Conservation (phyloP, 2,329 filamentous ascomycete genomes). For the Fusarium ramigenum region DNA sequence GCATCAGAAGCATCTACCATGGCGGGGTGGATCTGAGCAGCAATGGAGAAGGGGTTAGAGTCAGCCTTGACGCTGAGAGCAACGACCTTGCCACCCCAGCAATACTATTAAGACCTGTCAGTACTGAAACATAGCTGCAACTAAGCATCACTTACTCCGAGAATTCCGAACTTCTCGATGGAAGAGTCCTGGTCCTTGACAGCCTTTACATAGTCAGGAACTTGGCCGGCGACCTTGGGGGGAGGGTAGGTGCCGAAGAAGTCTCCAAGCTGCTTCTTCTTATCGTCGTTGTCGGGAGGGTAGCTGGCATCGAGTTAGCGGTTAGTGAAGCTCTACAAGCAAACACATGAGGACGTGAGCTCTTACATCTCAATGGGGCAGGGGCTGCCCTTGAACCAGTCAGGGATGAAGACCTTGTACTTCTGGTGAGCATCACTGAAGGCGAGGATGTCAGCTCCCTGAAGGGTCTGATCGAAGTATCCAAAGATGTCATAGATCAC, state of each 20-base stretch:
- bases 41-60: conserved; percentile 65
- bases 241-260: conserved; percentile 67
- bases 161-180: conserved; percentile 67
- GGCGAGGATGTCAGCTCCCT: conserved; percentile 74
- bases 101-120: conserved; percentile 55
- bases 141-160: conserved; percentile 59
- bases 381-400: conserved; percentile 85
- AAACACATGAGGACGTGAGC: background rate
- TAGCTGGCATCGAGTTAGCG: conserved; percentile 52
- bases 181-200: conserved; percentile 61
- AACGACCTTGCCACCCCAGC: conserved; percentile 77
- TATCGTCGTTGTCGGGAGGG: conserved; percentile 71
- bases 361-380: conserved; percentile 60
- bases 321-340: background rate
- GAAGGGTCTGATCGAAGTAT: conserved; percentile 74
- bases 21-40: conserved; percentile 65
- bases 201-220: conserved; percentile 65
- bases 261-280: conserved; percentile 64
- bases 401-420: conserved; percentile 90
- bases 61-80: conserved; percentile 59
- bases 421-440: conserved; percentile 65
- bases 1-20: conserved; percentile 73
- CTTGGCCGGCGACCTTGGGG: conserved; percentile 56
- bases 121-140: background rate
- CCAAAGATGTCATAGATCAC: conserved; percentile 75